Evolutionary conservation across 2,329 filamentous ascomycete species (phyloP).

Genomic region (Arthrobotrys entomopaga): DNA sequence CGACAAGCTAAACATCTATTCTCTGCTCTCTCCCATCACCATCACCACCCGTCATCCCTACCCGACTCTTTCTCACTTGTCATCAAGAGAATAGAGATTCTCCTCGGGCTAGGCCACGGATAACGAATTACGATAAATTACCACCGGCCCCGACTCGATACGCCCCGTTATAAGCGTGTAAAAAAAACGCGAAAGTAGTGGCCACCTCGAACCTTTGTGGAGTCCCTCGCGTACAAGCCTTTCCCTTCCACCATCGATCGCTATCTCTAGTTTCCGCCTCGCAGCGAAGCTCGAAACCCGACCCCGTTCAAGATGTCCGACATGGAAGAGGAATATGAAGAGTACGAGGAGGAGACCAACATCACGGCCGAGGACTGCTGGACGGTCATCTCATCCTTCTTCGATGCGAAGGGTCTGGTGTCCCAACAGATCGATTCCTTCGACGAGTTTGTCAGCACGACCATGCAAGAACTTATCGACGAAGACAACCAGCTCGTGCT

Average conservation of each 20-base stretch:
- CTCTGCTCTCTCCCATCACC: slow-evolving; percentile 25
- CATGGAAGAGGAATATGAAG: slow-evolving; percentile 53
- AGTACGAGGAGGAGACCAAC: slow-evolving; percentile 60
- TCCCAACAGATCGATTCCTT: slow-evolving; percentile 98
- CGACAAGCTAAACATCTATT: slow-evolving; percentile 28
- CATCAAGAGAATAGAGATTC: slow-evolving; percentile 13
- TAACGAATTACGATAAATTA: slow-evolving; percentile 13
- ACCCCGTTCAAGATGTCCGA: slow-evolving; percentile 37
- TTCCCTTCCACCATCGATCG: slow-evolving; percentile 8
- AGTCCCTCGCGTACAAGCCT: slow-evolving; percentile 31
- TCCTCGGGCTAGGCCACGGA: neutral
- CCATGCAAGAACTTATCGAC: slow-evolving; percentile 91
- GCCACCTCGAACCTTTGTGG: slow-evolving; percentile 9
- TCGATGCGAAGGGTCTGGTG: slow-evolving; percentile 92
- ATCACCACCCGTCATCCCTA: neutral
- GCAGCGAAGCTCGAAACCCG: slow-evolving; percentile 5
- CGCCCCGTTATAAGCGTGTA: neutral
- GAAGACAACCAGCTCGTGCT: slow-evolving; percentile 93
- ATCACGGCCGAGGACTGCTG: slow-evolving; percentile 99
- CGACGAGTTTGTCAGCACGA: slow-evolving; percentile 93
- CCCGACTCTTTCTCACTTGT: neutral
- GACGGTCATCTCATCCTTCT: slow-evolving; percentile 97
- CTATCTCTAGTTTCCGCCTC: slow-evolving; percentile 1
- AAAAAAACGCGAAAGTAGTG: slow-evolving; percentile 39
- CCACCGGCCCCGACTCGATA: neutral